phyloP scores from a whole-genome alignment of 2,329 filamentous ascomycete genomes.

The Nigrospora osmanthi region DNA sequence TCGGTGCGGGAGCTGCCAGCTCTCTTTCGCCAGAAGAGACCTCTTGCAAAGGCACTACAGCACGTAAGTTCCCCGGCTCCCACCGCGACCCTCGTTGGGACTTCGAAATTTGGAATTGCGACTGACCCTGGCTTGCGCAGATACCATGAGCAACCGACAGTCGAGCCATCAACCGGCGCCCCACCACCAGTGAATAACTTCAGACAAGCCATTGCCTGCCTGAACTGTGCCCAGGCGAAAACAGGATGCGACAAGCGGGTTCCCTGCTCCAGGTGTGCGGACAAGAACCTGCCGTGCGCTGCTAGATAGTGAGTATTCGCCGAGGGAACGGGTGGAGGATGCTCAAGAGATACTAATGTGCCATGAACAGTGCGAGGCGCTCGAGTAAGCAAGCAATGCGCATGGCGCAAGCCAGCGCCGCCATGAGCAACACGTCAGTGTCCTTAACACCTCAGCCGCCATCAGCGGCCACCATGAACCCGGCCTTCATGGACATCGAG shows the following conservation, averaged over 20 bases:
- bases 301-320: constrained; percentile 24
- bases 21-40: constrained; percentile 43
- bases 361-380: too few relatives aligned
- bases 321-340: too few relatives aligned
- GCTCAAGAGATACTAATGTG: too few relatives aligned
- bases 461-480: constrained; percentile 17
- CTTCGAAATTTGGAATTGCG: too few relatives aligned
- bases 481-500: constrained; percentile 29
- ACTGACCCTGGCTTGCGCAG: too few relatives aligned
- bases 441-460: constrained; percentile 10
- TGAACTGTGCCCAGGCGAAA: constrained; percentile 41
- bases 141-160: constrained; percentile 11
- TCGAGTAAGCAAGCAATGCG: constrained; percentile 13
- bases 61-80: too few relatives aligned
- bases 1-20: constrained; percentile 37
- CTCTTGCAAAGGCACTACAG: constrained; percentile 28
- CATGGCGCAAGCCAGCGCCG: constrained; percentile 30
- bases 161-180: constrained; percentile 32
- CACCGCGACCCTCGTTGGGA: too few relatives aligned
- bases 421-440: constrained; percentile 17
- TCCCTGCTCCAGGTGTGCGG: constrained; percentile 39
- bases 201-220: constrained; percentile 37
- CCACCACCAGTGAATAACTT: constrained; percentile 28
- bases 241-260: constrained; percentile 42
- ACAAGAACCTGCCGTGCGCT: constrained; percentile 39